Conservation (phyloP, 139 green algal genomes). For the Eudorina sp. region DNA sequence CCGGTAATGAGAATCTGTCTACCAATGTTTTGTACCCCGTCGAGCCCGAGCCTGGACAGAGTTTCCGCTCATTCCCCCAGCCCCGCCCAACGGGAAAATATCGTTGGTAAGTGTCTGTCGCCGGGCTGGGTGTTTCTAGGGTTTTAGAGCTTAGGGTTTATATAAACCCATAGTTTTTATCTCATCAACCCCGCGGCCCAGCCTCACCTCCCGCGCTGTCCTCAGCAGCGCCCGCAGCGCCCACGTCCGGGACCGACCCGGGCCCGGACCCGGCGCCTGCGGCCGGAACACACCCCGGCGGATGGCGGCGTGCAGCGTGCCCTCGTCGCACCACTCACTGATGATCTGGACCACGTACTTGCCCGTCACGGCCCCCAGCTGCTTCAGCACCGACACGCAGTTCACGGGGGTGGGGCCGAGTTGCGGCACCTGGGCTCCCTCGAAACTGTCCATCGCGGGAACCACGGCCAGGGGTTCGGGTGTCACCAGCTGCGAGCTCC, state of each 20-base stretch:
- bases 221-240: constrained; percentile 45
- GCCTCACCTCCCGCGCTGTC: constrained; percentile 33
- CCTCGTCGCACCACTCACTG: constrained; percentile 44
- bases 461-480: background rate
- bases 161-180: too few species aligned
- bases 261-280: background rate
- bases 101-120: too few species aligned
- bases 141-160: too few species aligned
- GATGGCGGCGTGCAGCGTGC: constrained; percentile 33
- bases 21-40: too few species aligned
- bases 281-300: constrained; percentile 2
- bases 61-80: too few species aligned
- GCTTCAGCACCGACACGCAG: background rate
- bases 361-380: constrained; percentile 33
- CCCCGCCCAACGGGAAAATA: too few species aligned
- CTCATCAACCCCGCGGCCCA: too few species aligned
- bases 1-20: too few species aligned
- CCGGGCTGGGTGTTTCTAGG: too few species aligned
- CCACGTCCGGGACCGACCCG: background rate
- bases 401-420: background rate
- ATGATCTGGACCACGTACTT: constrained; percentile 43
- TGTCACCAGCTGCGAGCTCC: too few species aligned
- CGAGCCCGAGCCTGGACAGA: too few species aligned
- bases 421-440: background rate
- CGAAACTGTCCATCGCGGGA: constrained; percentile 1